Base-by-base conservation (phyloP, 495 filamentous ascomycete genomes). In the Lichina pygmaea region DNA sequence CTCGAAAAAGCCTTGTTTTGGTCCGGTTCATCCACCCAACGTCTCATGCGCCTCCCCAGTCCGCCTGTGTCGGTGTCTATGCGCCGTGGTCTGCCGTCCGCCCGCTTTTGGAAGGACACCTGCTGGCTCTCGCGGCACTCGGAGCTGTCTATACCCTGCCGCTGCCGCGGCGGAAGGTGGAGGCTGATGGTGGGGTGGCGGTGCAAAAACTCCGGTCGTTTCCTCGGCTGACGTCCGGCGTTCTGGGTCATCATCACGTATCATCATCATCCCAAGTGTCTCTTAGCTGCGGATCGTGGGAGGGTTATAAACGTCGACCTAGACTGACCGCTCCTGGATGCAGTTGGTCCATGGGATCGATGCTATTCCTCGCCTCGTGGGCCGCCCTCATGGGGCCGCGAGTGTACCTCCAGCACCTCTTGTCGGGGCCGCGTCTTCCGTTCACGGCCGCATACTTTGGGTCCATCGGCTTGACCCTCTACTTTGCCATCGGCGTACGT, bases 401-500 rank as follows among this genome's bases (percentile, higher is more conserved):
- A 61, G 61, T 67, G 41, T 97, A 95, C 61, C 62, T 73, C 43
- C 75, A 72, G 53, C 89, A 97, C 60, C 69, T 97, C 55, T 60
- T 83, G 52, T 95, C 91, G 44, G 73, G 72, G 45, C 66, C 82
- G 48, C 72, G 89, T 49, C 61, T 97, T 44, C 89, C 91, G 9
- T 97, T 97, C 57, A 94, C 89, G 15, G 84, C 84, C 43, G 81
- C 84, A 31, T 97, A 97, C 66, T 94, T 97, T 65, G 89, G 86
- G 38, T 91, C 81, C 38, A 92, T 97, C 51, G 75, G 63, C 2
- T 58, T 94, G 54, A 94, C 89, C 6, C 63, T 97, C 34, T 93
- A 84, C 60, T 94, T 92, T 61, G 75, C 86, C 13, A 65, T 93
- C 50, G 79, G 79, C 46, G 89, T 94, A 72, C 70, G 84, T 81